phyloP scores from a whole-genome alignment of 2,329 filamentous ascomycete species.

The Cordyceps cateniannulata region DNA sequence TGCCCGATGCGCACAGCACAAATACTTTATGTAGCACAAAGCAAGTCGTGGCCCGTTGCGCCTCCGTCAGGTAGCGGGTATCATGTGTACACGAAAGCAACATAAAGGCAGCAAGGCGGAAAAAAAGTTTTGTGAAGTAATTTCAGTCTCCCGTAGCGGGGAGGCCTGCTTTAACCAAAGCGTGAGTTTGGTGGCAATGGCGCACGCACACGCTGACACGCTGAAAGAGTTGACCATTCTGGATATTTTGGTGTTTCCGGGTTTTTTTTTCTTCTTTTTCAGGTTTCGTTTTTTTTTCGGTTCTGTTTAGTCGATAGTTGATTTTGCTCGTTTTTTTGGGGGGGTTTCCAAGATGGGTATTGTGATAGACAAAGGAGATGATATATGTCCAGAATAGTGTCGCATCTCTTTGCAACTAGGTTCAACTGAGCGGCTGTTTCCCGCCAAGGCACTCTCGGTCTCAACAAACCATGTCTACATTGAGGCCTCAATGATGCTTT shows the following conservation, averaged over 20 bases:
- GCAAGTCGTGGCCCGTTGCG: not conserved
- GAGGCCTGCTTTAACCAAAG: not conserved
- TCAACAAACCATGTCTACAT: not conserved
- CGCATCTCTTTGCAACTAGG: not conserved
- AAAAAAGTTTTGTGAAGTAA: not conserved
- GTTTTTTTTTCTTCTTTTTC: not conserved
- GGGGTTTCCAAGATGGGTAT: not conserved
- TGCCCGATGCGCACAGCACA: not conserved
- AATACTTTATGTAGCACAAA: not conserved
- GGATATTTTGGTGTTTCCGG: not conserved
- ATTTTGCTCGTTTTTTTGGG: not conserved
- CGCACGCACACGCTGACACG: not conserved
- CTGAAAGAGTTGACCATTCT: not conserved
- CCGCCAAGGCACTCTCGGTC: not conserved
- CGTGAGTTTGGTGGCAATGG: not conserved
- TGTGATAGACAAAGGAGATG: conserved; percentile 1
- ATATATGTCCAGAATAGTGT: not conserved
- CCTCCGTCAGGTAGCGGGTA: not conserved
- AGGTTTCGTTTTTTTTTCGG: not conserved
- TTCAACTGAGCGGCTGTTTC: not conserved
- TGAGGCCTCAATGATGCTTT: conserved; percentile 14
- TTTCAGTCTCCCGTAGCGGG: not conserved
- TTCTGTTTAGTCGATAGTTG: not conserved
- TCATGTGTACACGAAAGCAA: not conserved
- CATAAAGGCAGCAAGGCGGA: not conserved